Evolutionary conservation across 495 filamentous ascomycete species (phyloP), one percentile per base, ranked within the genome.

Genomic region (Niebla homalea): DNA sequence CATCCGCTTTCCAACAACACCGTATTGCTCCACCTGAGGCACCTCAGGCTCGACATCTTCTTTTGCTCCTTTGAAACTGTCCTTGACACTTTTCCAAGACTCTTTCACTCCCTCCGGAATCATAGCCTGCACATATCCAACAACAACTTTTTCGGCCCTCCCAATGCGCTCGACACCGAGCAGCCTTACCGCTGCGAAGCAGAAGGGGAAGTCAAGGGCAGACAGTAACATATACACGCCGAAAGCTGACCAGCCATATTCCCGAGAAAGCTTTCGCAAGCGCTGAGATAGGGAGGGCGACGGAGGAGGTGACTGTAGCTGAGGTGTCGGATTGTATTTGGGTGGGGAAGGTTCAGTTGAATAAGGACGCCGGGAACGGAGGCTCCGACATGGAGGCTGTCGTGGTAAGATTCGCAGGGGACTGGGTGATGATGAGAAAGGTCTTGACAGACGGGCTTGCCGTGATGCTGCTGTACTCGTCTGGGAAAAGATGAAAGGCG

Each of bases 171-270:
- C 92, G 0, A 82, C 84, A 18, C 92, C 92, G 4, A 97, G 70
- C 36, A 76, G 70, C 18, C 84, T 75, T 18, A 99, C 92, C 2
- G 87, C 77, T 21, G 90, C 65, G 64, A 94, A 99, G 65, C 89
- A 96, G 61, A 99, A 86, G 0, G 92, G 92, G 56, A 97, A 94
- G 60, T 99, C 92, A 52, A 96, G 68, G 12, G 85, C 84, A 0
- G 82, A 87, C 36, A 99, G 69, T 0, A 66, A 66, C 8, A 94
- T 64, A 66, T 99, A 99, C 2, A 99, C 84, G 7, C 90, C 89
- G n/a, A 94, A 63, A 2, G 89, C 89, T 10, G 85, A 75, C 85
- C 89, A 96, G 36, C 92, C 92, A 63, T 99, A 99, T 66, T 96
- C 93, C 38, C 83, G 76, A 0, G 84, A 87, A n/a, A 97, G 73